A percentile compares a stretch with the other conserved stretches of the same genome.
These are phyloP conservation scores for Rosa chinensis DNA, from an alignment of 306 rosid genomes.

Conservation along the genomic window DNA sequence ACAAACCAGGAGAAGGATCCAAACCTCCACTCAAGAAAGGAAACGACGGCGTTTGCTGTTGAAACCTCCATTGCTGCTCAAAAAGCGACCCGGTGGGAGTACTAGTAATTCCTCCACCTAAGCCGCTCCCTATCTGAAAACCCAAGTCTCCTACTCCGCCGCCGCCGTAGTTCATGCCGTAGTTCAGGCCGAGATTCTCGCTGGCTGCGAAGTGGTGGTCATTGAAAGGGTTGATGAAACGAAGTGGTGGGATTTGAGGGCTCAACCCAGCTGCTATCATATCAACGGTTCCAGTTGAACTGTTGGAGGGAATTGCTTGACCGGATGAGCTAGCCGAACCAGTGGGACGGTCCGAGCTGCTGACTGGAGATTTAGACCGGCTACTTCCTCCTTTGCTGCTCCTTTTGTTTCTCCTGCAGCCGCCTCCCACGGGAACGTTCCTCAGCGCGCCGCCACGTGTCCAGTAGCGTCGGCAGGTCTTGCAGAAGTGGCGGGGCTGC, in stretches of 20 bases:
- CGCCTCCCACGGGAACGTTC: conserved; percentile 86
- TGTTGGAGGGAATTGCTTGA: conserved; percentile 32
- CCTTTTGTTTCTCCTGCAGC: conserved; percentile 81
- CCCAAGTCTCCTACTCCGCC: conserved; percentile 52
- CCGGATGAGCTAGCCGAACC: conserved; percentile 48
- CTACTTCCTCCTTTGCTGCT: conserved; percentile 53
- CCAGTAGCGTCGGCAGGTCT: conserved; percentile 92
- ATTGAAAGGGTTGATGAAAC: conserved; percentile 53
- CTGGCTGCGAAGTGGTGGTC: conserved; percentile 42
- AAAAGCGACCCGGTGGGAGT: conserved; percentile 29
- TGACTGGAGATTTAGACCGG: conserved; percentile 61
- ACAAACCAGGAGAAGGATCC: conserved; percentile 46
- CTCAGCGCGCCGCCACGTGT: conserved; percentile 76
- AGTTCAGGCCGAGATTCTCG: conserved; percentile 55
- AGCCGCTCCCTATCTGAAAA: conserved; percentile 54
- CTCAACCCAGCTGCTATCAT: conserved; percentile 23
- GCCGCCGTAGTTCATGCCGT: conserved; percentile 46
- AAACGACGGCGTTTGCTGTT: conserved; percentile 59
- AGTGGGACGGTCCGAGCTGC: conserved; percentile 54
- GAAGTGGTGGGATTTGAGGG: conserved; percentile 35
- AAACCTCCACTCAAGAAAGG: conserved; percentile 50
- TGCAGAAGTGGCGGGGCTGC: conserved; percentile 97
- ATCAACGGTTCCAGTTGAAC: conserved; percentile 24
- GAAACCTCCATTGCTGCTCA: conserved; percentile 53
- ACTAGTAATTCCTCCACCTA: conserved; percentile 20